Evolutionary conservation across 2,329 filamentous ascomycete genomes (phyloP).

Genomic region (Colletotrichum karsti): DNA sequence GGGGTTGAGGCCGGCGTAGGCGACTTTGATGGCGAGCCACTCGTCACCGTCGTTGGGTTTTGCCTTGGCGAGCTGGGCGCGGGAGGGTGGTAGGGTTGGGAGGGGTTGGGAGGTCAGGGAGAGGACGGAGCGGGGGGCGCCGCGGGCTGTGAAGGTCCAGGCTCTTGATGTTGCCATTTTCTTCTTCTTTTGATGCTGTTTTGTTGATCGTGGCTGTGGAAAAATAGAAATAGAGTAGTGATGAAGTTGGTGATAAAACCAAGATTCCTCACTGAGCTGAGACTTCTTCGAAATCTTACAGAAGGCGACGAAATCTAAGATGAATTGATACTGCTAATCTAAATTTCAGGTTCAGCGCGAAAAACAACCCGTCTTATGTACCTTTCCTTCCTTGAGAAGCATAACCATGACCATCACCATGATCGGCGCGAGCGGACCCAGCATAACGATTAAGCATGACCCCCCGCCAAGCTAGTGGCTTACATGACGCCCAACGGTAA

Average conservation of each 20-base stretch:
- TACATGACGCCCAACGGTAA: background rate
- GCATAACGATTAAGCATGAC: conserved; percentile 1
- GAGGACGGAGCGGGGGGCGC: conserved; percentile 36
- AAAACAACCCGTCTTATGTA: background rate
- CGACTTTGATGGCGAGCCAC: conserved; percentile 49
- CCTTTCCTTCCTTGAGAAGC: too few relatives aligned
- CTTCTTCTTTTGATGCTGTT: background rate
- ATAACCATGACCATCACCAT: background rate
- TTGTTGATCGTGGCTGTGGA: background rate
- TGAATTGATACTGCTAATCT: too few relatives aligned
- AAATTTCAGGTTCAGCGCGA: background rate
- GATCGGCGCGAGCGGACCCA: background rate
- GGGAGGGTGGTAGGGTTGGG: conserved; percentile 37
- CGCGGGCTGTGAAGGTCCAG: conserved; percentile 40
- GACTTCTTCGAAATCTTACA: too few relatives aligned
- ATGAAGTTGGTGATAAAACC: background rate
- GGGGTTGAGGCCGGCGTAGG: conserved; percentile 54
- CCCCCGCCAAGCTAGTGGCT: background rate
- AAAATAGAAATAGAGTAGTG: too few relatives aligned
- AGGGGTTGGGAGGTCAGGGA: conserved; percentile 32
- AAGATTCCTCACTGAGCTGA: too few relatives aligned
- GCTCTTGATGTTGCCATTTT: conserved; percentile 32
- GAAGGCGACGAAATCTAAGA: background rate
- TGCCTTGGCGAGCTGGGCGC: conserved; percentile 36
- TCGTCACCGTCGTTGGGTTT: conserved; percentile 33